Evolutionary conservation across 106 monocot species (phyloP).

Genomic region (Xerophyta viscosa): DNA sequence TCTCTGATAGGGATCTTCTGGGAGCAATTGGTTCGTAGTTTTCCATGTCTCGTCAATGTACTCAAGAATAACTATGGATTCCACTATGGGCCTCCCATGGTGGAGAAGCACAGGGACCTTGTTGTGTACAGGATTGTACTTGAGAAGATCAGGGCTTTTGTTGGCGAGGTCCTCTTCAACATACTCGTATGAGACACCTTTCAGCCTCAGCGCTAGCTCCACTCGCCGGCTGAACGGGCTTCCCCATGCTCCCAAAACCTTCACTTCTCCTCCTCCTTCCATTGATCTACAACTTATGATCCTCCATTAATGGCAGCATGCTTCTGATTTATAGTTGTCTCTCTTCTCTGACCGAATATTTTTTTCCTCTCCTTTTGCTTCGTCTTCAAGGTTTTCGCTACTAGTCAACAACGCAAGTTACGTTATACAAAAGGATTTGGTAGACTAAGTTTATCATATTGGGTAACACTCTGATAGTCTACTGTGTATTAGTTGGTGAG

Average conservation of each 20-base stretch:
- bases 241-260: neutral
- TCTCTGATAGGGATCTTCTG: slow-evolving; percentile 26
- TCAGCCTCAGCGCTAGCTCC: slow-evolving; percentile 16
- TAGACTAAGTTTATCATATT: no score
- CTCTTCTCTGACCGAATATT: no score
- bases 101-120: slow-evolving; percentile 38
- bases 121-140: slow-evolving; percentile 22
- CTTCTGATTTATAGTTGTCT: neutral
- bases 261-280: neutral
- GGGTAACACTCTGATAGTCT: no score
- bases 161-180: slow-evolving; percentile 15
- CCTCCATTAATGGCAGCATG: neutral
- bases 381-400: no score
- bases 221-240: neutral
- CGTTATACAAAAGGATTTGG: no score
- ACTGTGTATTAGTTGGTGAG: no score
- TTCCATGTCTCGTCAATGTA: slow-evolving; percentile 43
- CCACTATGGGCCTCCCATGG: slow-evolving; percentile 13
- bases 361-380: no score
- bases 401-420: no score
- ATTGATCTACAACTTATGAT: neutral
- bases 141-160: slow-evolving; percentile 20
- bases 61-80: slow-evolving; percentile 29
- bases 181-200: slow-evolving; percentile 15
- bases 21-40: slow-evolving; percentile 11